Evolutionary conservation across 768 basidiomycete species (phyloP), one percentile per base, ranked within the genome.

Genomic region (Clitopilus passeckerianus): DNA sequence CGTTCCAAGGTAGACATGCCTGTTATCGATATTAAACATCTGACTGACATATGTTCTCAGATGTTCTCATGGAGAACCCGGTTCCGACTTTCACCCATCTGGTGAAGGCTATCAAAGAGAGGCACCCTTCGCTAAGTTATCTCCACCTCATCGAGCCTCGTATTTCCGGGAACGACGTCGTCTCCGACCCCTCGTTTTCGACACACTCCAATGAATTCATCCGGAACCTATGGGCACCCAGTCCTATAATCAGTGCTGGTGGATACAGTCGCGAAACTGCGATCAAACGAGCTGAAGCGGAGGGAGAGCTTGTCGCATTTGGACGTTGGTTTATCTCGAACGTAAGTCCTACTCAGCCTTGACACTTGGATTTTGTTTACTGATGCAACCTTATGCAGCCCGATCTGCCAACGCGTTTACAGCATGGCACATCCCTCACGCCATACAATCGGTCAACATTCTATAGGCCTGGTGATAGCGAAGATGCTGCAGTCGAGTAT

Each of bases 51-150:
- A 1, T 46, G 1, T 37, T 20, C 55, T 2, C 61, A 78, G 79
- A 75, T 53, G 83, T 87, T 81, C 67, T 73, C 9, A 83, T 84
- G 81, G 62, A 66, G 3, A 76, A 87, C 59, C 86, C 85, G 0
- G 70, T 77, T 2, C 82, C 85, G 0, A 80, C 80, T 7, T 89
- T 82, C 71, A 62, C 73, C 0, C 76, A 86, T 67, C 62, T 87
- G 34, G 75, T 82, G 20, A 56, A 71, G 4, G 56, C 76, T 37
- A 59, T 88, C 23, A 70, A 69, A 34, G 59, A 68, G 16, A 59
- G 60, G 7, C 74, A 78, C 63, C 79, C 84, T 5, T 57, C 77
- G 27, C 62, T 77, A 20, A 81, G 82, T 0, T 87, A 86, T 68
- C 62, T 87, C 5, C 85, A 86, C 60, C 61, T 78, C 20, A 66